Base-by-base conservation (phyloP, 768 basidiomycete species). In the Filobasidium wieringae region DNA sequence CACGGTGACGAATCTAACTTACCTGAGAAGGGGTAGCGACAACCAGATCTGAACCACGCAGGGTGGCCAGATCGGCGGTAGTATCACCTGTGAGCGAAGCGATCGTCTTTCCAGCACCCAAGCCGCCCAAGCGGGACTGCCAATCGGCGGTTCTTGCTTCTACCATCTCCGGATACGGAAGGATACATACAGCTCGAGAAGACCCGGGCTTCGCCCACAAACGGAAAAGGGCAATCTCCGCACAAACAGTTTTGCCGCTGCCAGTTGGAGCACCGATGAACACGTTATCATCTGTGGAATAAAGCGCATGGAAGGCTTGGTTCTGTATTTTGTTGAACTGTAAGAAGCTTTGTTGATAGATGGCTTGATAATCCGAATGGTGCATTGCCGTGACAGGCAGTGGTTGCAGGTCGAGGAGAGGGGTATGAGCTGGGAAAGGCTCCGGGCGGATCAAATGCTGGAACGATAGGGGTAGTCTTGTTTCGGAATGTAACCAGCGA, bases 241-340 rank as follows among this genome's bases (percentile, higher is more conserved):
- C 95, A 64, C 90, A 93, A 39, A 97, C 86, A 0, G 93, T 97
- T 79, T 99, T 97, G 12, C 95, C 93, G 51, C 87, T 89, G 24
- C 95, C 93, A 0, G 95, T 91, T 0, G 95, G 93, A 0, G 93
- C 95, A 19, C 91, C 92, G 57, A 99, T 84, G 69, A 97, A 92
- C 39, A 93, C 85, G 66, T 93, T 97, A 68, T 97, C 95, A 67
- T 96, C 92, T 0, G 89, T 84, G 0, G 88, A 90, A 72, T 96
- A 99, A 0, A 99, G 79, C 0, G 93, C 92, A 66, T 96, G 91
- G 84, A 99, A 97, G 43, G 95, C 92, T 74, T 97, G 95, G 0
- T 90, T 97, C 71, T 97, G 95, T 61, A 97, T 96, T 75, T 96
- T 99, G 81, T 97, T 97, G 79, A 96, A 97, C 0, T 82, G 83